Base-by-base conservation (phyloP, 495 filamentous ascomycete genomes). In the Arthonia radiata region DNA sequence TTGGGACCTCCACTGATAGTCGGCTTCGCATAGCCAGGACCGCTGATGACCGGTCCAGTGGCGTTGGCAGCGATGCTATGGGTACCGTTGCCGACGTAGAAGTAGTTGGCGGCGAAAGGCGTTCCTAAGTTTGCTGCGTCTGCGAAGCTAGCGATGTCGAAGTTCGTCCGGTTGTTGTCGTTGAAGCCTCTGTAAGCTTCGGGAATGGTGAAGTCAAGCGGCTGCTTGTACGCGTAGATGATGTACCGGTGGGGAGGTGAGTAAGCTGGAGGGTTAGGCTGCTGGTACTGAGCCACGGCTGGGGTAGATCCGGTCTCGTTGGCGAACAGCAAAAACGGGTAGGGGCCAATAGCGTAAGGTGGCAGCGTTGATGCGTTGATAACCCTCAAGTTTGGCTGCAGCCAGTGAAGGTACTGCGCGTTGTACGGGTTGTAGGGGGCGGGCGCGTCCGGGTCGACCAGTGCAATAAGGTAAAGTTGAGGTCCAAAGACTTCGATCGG, bases 401-500 rank as follows among this genome's bases (percentile, higher is more conserved):
- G 26, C 31, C 31, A 34, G 26, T 34, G 31, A 4, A 34, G 17
- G 31, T 29, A 25, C 17, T 34, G 18, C 4, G 31, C 7, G 15
- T 3, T 7, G 27, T 15, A 24, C 3, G 27, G 17, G 13, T 30
- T 16, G 8, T 29, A 15, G 13, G 31, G 31, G 18, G 31, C 25
- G 7, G 31, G 31, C 26, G 31, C 31, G 24, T 33, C 31, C 8
- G 31, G 31, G 18, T 33, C 31, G 12, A 28, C 22, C 31, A 33
- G 27, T 24, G 24, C 15, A 21, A 30, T 24, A 15, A 19, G 22
- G 28, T 12, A 30, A n/a, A n/a, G n/a, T n/a, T n/a, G n/a, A n/a
- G n/a, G n/a, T n/a, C n/a, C n/a, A n/a, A n/a, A n/a, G n/a, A n/a
- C n/a, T n/a, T n/a, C n/a, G n/a, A n/a, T n/a, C n/a, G n/a, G n/a